These are phyloP conservation scores for Colletotrichum sansevieriae DNA, from an alignment of 2,329 filamentous ascomycete genomes.

Conservation along the genomic window DNA sequence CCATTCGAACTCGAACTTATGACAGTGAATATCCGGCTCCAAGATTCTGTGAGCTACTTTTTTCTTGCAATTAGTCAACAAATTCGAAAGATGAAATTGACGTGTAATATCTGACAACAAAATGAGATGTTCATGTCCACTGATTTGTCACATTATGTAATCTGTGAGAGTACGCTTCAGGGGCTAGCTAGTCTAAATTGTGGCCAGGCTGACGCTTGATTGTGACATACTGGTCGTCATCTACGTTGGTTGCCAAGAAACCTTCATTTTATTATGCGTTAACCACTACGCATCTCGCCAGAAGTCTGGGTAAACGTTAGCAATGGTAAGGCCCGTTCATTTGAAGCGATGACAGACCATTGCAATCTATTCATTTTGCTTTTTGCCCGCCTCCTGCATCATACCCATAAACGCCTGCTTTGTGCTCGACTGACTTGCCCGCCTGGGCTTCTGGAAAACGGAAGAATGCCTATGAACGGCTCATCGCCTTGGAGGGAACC, in stretches of 20 bases:
- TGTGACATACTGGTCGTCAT: neutral
- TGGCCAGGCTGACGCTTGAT: no score
- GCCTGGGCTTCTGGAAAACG: neutral
- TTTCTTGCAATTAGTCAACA: no score
- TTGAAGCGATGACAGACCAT: slow-evolving; percentile 37
- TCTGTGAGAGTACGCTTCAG: no score
- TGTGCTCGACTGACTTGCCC: slow-evolving; percentile 3
- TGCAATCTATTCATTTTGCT: slow-evolving; percentile 31
- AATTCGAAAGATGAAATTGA: no score
- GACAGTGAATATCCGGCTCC: no score
- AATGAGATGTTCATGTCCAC: no score
- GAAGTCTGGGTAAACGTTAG: slow-evolving; percentile 24
- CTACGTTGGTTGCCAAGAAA: neutral
- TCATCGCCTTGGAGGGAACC: slow-evolving; percentile 50
- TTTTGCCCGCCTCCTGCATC: slow-evolving; percentile 11
- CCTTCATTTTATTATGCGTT: neutral
- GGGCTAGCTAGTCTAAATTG: no score
- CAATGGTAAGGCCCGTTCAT: slow-evolving; percentile 34
- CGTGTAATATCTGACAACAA: no score
- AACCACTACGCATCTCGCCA: neutral
- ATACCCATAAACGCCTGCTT: slow-evolving; percentile 28
- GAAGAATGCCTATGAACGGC: neutral
- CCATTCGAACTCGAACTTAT: neutral
- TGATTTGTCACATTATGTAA: no score
- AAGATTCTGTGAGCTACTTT: no score